Conservation (phyloP, 2,329 filamentous ascomycete genomes). For the Claviceps sp. region DNA sequence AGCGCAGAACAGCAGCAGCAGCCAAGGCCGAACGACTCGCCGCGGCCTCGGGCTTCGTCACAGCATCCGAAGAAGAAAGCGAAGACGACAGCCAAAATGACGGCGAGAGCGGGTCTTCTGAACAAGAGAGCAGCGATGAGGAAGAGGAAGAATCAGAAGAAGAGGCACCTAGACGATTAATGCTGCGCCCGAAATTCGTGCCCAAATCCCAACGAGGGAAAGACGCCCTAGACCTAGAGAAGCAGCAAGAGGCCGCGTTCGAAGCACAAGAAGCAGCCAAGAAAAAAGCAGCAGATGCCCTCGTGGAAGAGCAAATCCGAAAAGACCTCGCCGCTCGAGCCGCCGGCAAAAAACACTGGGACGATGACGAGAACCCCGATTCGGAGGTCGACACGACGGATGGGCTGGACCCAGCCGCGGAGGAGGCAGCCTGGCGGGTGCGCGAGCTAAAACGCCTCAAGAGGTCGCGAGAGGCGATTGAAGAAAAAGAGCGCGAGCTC, state of each 20-base stretch:
- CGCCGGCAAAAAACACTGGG: constrained; percentile 74
- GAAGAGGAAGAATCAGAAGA: constrained; percentile 36
- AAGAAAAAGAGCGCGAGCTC: constrained; percentile 68
- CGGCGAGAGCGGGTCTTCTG: not conserved
- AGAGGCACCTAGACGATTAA: constrained; percentile 40
- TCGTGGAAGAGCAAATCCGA: constrained; percentile 81
- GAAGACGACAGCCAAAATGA: constrained; percentile 20
- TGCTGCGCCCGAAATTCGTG: constrained; percentile 51
- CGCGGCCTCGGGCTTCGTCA: constrained; percentile 50
- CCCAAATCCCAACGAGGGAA: constrained; percentile 41
- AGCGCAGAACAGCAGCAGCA: constrained; percentile 32
- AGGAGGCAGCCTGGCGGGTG: constrained; percentile 86
- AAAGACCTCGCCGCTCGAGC: constrained; percentile 65
- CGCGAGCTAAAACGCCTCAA: constrained; percentile 82
- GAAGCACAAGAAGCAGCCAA: constrained; percentile 45
- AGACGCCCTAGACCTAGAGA: constrained; percentile 14
- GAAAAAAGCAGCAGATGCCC: constrained; percentile 57
- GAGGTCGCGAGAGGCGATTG: constrained; percentile 72
- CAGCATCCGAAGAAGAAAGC: constrained; percentile 33
- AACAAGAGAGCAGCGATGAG: constrained; percentile 33
- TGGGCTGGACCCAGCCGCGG: constrained; percentile 71
- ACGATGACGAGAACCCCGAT: constrained; percentile 56
- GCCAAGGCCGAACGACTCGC: constrained; percentile 37
- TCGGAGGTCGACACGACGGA: constrained; percentile 83
- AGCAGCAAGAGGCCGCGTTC: constrained; percentile 21